These are phyloP conservation scores for Termitomyces bulborhizus DNA, from an alignment of 768 basidiomycete species.

Conservation along the genomic window DNA sequence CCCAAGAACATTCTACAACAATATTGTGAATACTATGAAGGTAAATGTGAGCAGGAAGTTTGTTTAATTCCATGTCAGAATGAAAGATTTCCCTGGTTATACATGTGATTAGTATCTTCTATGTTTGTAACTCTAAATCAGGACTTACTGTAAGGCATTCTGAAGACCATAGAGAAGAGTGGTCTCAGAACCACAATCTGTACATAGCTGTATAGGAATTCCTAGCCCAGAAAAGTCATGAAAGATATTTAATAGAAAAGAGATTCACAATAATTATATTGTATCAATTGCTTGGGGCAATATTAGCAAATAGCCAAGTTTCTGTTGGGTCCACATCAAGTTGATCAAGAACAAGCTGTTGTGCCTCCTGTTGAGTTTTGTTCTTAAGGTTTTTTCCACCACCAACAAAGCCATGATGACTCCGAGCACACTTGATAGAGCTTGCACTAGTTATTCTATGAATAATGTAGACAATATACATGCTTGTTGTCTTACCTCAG, in stretches of 20 bases:
- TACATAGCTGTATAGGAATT: conserved; percentile 12
- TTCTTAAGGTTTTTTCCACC: too few relatives aligned
- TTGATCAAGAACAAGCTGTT: not conserved
- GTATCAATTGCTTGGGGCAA: too few relatives aligned
- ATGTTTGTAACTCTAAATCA: not conserved
- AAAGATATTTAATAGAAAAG: too few relatives aligned
- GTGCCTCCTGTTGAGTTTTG: too few relatives aligned
- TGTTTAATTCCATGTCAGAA: conserved; percentile 15
- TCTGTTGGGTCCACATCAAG: not conserved
- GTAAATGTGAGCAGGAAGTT: conserved; percentile 2
- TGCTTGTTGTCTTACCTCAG: too few relatives aligned
- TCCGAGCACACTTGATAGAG: too few relatives aligned
- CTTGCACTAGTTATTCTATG: too few relatives aligned
- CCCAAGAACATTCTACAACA: conserved; percentile 28
- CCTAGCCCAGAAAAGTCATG: not conserved
- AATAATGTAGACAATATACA: too few relatives aligned
- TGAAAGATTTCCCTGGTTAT: too few relatives aligned
- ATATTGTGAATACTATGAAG: conserved; percentile 9
- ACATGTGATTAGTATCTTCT: too few relatives aligned
- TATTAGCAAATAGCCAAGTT: too few relatives aligned
- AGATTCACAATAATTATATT: not conserved
- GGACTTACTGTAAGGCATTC: not conserved
- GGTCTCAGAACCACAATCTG: conserved; percentile 32
- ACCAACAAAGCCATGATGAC: too few relatives aligned
- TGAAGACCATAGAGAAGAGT: conserved; percentile 20